Evolutionary conservation across 805 yeast species (phyloP).

Genomic region (Wickerhamiella domercqiae): DNA sequence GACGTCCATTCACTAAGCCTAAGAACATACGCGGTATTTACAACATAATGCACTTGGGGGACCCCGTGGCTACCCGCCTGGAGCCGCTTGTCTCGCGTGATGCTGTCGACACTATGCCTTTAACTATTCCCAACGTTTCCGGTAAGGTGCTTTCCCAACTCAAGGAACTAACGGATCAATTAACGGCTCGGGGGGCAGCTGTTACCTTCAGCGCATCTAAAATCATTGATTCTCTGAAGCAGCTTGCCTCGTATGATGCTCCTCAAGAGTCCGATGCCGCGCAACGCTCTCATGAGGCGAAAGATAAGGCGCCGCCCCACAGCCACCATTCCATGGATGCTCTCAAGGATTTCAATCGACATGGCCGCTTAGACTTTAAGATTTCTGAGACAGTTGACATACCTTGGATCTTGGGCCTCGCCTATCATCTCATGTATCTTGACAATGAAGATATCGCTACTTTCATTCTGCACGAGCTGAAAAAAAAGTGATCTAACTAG

Average conservation of each 20-base stretch:
- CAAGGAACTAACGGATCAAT: constrained; percentile 28
- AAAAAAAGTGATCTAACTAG: constrained; percentile 3
- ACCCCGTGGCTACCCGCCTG: constrained; percentile 77
- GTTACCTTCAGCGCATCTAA: not conserved
- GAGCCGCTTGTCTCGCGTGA: constrained; percentile 60
- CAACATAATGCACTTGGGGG: constrained; percentile 80
- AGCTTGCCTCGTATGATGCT: not conserved
- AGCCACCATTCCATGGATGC: constrained; percentile 13
- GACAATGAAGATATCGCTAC: constrained; percentile 76
- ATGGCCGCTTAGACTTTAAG: constrained; percentile 70
- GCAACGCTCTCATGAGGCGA: not conserved
- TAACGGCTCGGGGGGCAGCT: constrained; percentile 13
- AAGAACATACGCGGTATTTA: constrained; percentile 43
- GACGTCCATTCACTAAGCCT: constrained; percentile 25
- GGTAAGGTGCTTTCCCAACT: constrained; percentile 27
- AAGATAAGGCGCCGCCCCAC: not conserved
- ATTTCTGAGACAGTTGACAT: constrained; percentile 68
- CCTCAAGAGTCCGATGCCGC: not conserved
- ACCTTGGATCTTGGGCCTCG: constrained; percentile 62
- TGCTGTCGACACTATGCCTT: constrained; percentile 38
- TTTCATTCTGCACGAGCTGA: constrained; percentile 50
- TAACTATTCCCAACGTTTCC: constrained; percentile 37
- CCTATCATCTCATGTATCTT: constrained; percentile 77
- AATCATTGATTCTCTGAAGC: not conserved
- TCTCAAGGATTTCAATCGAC: constrained; percentile 40